Base-by-base conservation (phyloP, 208 protist genomes). In the Trypanosoma theileri region DNA sequence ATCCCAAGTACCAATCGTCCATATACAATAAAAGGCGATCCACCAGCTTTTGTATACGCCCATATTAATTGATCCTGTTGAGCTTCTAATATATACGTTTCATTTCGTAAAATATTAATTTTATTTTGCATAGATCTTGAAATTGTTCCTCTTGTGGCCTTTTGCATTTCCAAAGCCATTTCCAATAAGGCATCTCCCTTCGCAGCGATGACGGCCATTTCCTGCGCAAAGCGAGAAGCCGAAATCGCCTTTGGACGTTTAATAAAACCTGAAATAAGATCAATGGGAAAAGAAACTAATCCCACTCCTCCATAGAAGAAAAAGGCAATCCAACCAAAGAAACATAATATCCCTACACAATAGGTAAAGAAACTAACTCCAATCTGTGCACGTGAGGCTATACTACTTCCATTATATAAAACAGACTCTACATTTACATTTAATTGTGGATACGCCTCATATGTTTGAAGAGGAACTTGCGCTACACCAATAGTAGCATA, bases 221-320 rank as follows among this genome's bases (percentile, higher is more conserved):
- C 81, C 66, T 91, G 69, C 1, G 69, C 59, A 71, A 93, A 95
- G 1, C 62, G 71, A 28, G 63, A 77, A 9, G 63, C 71, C 56
- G 69, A 81, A 40, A 95, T 84, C 4, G 72, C 64, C 71, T 89
- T 82, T 54, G 83, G 79, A 57, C 87, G 80, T 16, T 74, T 79
- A 42, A 75, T 28, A 59, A 64, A 96, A 26, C 77, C 79, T 16
- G 6, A 12, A 51, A 96, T 91, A n/a, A 96, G 54, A 71, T 96
- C 91, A 21, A 96, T 74, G 54, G 97, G 97, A 50, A 97, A 89
- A 22, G 96, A 84, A 8, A 94, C 69, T 26, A 98, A 65, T 46
- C 97, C 97, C 16, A 97, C 82, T 13, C 95, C 93, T 24, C 94
- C 94, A 69, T 98, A 98, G 22, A 98, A 70, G 31, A 96, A 80